phyloP scores from a whole-genome alignment of 1,284 basidiomycete genomes.

The Boletus semigastroideus region DNA sequence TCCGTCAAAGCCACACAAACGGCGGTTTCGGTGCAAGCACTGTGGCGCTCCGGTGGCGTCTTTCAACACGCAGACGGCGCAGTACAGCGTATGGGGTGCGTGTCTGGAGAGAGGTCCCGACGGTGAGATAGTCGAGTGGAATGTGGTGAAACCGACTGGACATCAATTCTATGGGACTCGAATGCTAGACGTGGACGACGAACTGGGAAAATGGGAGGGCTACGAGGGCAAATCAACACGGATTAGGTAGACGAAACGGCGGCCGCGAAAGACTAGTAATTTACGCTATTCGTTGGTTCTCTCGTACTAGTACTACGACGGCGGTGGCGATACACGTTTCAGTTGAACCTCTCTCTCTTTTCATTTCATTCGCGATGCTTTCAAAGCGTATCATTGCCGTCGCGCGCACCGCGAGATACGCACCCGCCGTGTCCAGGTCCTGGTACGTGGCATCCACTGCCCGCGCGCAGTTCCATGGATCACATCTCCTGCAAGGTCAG shows the following conservation, averaged over 20 bases:
- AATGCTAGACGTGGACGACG: constrained; percentile 54
- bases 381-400: constrained; percentile 69
- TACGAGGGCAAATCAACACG: constrained; percentile 48
- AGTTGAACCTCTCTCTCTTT: background rate
- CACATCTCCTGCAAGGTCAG: constrained; percentile 66
- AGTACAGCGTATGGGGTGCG: constrained; percentile 56
- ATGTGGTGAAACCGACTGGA: constrained; percentile 52
- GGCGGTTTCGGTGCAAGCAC: constrained; percentile 55
- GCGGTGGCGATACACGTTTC: constrained; percentile 20
- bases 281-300: constrained; percentile 5
- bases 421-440: constrained; percentile 44
- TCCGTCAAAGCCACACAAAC: constrained; percentile 52
- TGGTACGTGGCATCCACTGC: constrained; percentile 60
- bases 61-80: constrained; percentile 44
- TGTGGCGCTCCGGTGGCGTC: constrained; percentile 56
- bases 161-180: constrained; percentile 67
- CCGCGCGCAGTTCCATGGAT: constrained; percentile 66
- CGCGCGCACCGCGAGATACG: constrained; percentile 51
- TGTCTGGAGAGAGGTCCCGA: constrained; percentile 49
- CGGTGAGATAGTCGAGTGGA: constrained; percentile 50
- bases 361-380: constrained; percentile 47
- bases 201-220: constrained; percentile 59
- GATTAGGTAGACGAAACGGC: background rate
- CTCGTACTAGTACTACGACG: background rate
- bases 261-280: background rate